These are phyloP conservation scores for Stramenopiles sp. DNA, from an alignment of 352 stramenopile genomes.

Conservation along the genomic window DNA sequence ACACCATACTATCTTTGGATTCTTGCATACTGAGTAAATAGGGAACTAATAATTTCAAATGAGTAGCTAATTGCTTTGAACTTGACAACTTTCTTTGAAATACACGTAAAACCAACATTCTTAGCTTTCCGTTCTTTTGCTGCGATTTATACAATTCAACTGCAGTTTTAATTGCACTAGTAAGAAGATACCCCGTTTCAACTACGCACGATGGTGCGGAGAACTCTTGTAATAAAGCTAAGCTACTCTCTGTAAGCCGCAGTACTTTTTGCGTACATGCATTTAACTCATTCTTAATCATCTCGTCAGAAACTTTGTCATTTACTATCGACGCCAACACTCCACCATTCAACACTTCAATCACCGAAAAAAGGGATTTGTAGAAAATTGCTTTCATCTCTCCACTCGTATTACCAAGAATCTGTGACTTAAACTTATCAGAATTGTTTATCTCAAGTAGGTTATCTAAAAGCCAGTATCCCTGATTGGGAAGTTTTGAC, in stretches of 20 bases:
- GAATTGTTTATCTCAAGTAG: not conserved
- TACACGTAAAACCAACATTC: not conserved
- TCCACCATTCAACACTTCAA: not conserved
- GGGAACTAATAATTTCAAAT: not conserved
- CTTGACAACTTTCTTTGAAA: not conserved
- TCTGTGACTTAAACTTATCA: not conserved
- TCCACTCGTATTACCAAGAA: not conserved
- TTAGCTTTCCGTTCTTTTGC: not conserved
- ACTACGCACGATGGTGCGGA: too few relatives aligned
- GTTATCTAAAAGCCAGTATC: not conserved
- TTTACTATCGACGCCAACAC: not conserved
- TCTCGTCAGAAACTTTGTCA: not conserved
- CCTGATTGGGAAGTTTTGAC: not conserved
- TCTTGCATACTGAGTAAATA: not conserved
- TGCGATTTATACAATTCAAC: not conserved
- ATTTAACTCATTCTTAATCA: not conserved
- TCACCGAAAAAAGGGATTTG: not conserved
- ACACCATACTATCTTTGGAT: not conserved
- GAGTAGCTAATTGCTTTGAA: not conserved
- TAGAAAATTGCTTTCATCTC: not conserved
- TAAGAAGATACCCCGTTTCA: too few relatives aligned
- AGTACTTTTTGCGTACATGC: not conserved
- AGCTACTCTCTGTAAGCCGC: too few relatives aligned
- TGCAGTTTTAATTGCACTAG: not conserved
- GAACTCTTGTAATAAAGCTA: too few relatives aligned